Conservation (phyloP, 192 early-diverging fungal species). For the Entomortierella beljakovae region DNA sequence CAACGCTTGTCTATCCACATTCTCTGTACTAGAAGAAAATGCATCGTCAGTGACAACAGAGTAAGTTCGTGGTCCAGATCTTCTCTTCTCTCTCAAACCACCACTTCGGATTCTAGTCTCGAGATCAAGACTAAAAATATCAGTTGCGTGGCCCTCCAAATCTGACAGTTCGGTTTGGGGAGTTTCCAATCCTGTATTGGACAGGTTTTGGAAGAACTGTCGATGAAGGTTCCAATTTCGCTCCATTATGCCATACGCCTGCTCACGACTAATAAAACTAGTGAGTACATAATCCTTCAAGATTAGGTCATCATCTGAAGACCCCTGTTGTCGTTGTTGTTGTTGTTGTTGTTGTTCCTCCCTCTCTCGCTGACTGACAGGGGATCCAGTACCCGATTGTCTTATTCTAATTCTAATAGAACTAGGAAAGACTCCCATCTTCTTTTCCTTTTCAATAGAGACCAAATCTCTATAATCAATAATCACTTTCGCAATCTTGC, state of each 20-base stretch:
- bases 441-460: constrained; percentile 62
- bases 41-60: constrained; percentile 31
- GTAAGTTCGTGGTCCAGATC: constrained; percentile 11
- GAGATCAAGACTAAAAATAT: background rate
- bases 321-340: background rate
- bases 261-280: constrained; percentile 61
- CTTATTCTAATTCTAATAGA: constrained; percentile 52
- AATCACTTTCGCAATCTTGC: constrained; percentile 57
- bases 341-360: background rate
- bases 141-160: background rate
- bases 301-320: background rate
- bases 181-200: background rate
- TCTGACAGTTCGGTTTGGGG: constrained; percentile 1
- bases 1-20: background rate
- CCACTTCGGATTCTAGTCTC: background rate
- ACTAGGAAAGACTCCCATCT: constrained; percentile 67
- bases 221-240: constrained; percentile 24
- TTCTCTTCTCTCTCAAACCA: background rate
- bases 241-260: constrained; percentile 56
- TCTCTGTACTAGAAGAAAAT: constrained; percentile 25
- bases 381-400: background rate
- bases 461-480: constrained; percentile 58
- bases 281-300: constrained; percentile 62
- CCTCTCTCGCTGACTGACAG: background rate
- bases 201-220: background rate